phyloP scores from a whole-genome alignment of 495 filamentous ascomycete genomes.

The Pseudoneurospora amorphoporcata region DNA sequence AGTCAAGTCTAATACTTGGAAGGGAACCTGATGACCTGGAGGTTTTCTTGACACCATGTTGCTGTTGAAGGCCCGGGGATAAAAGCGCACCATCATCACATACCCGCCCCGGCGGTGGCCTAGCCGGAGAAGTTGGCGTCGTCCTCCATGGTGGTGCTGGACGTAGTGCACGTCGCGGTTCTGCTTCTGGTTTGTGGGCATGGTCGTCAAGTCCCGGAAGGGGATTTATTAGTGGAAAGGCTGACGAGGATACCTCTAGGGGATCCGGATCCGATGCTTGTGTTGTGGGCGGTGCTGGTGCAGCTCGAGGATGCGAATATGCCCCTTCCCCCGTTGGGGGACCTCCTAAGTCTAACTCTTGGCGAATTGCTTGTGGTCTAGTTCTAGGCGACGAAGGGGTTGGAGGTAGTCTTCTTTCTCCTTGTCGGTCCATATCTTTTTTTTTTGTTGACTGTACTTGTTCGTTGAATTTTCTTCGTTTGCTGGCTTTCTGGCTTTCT shows the following conservation, averaged over 20 bases:
- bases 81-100: accelerated
- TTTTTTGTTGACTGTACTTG: background rate
- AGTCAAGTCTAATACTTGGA: background rate
- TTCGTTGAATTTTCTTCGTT: background rate
- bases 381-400: background rate
- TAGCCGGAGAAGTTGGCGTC: background rate
- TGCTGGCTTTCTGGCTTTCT: background rate
- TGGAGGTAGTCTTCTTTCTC: background rate
- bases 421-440: background rate
- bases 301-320: background rate
- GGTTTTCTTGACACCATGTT: background rate
- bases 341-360: background rate
- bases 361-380: background rate
- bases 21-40: background rate
- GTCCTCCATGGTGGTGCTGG: background rate
- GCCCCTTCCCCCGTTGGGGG: background rate
- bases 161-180: background rate
- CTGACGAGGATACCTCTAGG: background rate
- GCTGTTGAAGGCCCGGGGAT: too few species aligned
- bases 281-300: background rate
- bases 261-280: background rate
- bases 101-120: background rate
- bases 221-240: background rate
- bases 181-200: background rate
- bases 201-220: background rate